Percentiles rank a stretch among this genome's conserved stretches.
Evolutionary conservation across 2,329 filamentous ascomycete species (phyloP).

Genomic region (Ophiognomonia clavigignenti-juglandacearum): DNA sequence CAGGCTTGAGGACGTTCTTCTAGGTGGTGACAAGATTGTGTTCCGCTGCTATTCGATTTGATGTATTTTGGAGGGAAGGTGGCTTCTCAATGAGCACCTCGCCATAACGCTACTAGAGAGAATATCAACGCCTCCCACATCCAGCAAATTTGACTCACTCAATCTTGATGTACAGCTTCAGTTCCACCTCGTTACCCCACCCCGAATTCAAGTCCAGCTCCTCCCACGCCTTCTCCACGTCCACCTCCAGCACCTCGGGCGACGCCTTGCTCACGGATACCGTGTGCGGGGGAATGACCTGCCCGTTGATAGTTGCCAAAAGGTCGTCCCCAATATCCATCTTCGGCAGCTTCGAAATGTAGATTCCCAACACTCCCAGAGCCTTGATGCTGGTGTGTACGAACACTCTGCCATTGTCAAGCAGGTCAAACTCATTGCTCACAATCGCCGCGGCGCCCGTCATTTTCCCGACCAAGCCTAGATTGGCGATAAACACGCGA

Average conservation of each 20-base stretch:
- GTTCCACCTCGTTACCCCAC: conserved; percentile 75
- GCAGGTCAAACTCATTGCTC: conserved; percentile 51
- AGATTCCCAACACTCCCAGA: conserved; percentile 70
- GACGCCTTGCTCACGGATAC: conserved; percentile 54
- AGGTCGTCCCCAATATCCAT: conserved; percentile 61
- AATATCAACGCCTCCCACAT: conserved; percentile 11
- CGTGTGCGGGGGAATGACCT: conserved; percentile 61
- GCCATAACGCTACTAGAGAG: background rate
- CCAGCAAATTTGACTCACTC: conserved; percentile 19
- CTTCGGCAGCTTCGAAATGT: conserved; percentile 63
- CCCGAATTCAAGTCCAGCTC: conserved; percentile 64
- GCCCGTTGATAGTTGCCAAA: conserved; percentile 69
- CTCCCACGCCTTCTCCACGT: conserved; percentile 72
- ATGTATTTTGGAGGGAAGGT: background rate
- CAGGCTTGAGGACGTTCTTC: conserved; percentile 15
- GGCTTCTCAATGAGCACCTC: background rate
- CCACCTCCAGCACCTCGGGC: conserved; percentile 65
- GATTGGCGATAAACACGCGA: conserved; percentile 54
- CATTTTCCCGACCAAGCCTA: conserved; percentile 86
- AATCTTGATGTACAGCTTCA: conserved; percentile 55
- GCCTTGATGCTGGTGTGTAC: conserved; percentile 73
- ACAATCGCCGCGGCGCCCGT: conserved; percentile 77
- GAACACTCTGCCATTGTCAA: conserved; percentile 54
- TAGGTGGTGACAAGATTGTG: background rate
- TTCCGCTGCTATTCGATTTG: background rate